Conservation (phyloP, 768 basidiomycete genomes). For the Mrakia blollopis region DNA sequence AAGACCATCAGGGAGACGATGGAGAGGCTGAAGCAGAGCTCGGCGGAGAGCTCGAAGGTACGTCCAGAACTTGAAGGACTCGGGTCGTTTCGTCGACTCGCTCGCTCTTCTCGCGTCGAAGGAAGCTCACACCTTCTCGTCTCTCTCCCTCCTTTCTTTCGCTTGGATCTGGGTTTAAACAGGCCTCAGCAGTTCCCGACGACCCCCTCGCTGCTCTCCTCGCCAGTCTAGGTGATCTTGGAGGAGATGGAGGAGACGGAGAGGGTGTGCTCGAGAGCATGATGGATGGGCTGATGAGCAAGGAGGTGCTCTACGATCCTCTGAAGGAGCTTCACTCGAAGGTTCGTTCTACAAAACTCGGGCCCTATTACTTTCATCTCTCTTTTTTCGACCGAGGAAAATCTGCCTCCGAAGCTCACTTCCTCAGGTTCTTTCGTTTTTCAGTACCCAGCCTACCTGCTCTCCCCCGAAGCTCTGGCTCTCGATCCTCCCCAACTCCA, state of each 20-base stretch:
- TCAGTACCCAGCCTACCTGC: conserved; percentile 74
- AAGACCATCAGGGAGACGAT: conserved; percentile 64
- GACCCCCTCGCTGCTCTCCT: conserved; percentile 41
- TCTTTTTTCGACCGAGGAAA: background rate
- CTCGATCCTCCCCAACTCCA: conserved; percentile 57
- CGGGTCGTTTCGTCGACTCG: background rate
- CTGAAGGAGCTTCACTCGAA: conserved; percentile 71
- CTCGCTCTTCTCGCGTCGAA: background rate
- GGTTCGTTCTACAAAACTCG: conserved; percentile 50
- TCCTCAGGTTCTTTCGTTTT: background rate
- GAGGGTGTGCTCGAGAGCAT: conserved; percentile 65
- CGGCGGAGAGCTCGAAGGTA: conserved; percentile 3
- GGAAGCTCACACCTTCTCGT: too few relatives aligned
- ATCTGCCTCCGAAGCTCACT: background rate
- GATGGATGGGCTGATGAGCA: conserved; percentile 75
- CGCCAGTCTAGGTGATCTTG: conserved; percentile 36
- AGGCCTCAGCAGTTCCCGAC: conserved; percentile 34
- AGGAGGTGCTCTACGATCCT: conserved; percentile 79
- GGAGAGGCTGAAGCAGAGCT: conserved; percentile 59
- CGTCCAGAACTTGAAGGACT: background rate
- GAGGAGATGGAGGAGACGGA: conserved; percentile 43
- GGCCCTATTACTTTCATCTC: too few relatives aligned
- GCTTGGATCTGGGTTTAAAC: too few relatives aligned
- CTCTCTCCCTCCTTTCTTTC: background rate
- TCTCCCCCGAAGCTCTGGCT: conserved; percentile 50